Percentiles rank a stretch among this genome's conserved stretches.
These are phyloP conservation scores for Neopestalotiopsis clavispora DNA, from an alignment of 2,329 filamentous ascomycete species.

Conservation along the genomic window DNA sequence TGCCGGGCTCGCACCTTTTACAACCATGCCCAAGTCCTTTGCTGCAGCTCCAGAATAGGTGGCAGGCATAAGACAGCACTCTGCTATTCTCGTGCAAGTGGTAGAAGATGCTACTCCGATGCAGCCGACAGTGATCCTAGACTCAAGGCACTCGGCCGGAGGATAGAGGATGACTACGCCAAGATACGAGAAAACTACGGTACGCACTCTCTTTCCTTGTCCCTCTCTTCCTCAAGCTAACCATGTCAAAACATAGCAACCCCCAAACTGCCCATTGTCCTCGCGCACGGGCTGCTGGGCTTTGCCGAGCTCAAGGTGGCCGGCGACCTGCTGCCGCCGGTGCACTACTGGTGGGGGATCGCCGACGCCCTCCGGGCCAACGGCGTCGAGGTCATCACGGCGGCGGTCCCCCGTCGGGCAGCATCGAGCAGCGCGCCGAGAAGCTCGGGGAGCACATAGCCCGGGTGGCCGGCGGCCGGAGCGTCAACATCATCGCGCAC, in stretches of 20 bases:
- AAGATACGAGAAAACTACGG: constrained; percentile 49
- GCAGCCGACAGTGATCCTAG: constrained; percentile 41
- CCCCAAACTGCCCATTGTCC: constrained; percentile 66
- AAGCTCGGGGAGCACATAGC: constrained; percentile 61
- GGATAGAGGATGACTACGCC: constrained; percentile 54
- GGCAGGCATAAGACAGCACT: neutral
- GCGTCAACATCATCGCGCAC: constrained; percentile 80
- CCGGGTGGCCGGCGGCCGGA: constrained; percentile 47
- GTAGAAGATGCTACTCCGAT: constrained; percentile 22
- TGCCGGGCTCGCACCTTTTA: neutral
- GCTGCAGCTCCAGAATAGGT: neutral
- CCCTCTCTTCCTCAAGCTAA: constrained; percentile 7
- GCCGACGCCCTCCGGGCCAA: constrained; percentile 59
- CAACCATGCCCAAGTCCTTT: neutral
- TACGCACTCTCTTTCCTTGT: constrained; percentile 26
- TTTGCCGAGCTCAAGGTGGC: constrained; percentile 62
- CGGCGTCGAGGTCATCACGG: constrained; percentile 60
- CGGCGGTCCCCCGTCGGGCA: constrained; percentile 66
- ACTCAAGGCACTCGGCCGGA: constrained; percentile 43
- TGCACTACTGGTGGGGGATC: constrained; percentile 71
- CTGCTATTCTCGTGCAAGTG: neutral
- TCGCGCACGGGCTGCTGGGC: constrained; percentile 69
- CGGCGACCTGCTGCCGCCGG: constrained; percentile 53
- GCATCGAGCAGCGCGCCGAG: constrained; percentile 64
- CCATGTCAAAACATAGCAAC: constrained; percentile 43